Base-by-base conservation (phyloP, 768 basidiomycete genomes). In the Podaxis carcinomalis region DNA sequence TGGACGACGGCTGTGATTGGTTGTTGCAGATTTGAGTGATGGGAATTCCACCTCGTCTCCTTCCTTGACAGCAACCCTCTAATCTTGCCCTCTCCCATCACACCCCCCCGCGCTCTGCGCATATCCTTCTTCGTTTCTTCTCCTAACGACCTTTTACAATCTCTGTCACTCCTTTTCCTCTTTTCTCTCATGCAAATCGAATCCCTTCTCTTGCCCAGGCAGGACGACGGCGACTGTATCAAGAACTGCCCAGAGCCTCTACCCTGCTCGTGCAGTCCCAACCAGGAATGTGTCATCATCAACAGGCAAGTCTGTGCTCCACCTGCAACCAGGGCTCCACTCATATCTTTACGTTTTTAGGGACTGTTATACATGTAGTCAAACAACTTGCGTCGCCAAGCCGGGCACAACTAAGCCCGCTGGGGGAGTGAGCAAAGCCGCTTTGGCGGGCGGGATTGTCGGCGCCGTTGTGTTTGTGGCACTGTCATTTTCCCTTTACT, bases 401-500 rank as follows among this genome's bases (percentile, higher is more conserved):
- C 27, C 65, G 19, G 63, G 55, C 27, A 59, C 56, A 23, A 57
- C 67, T 35, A 69, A 68, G 3, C 56, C 70, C 40, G 70, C 74
- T 13, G 69, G 72, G 3, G 83, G 83, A 9, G 74, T 85, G 54
- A 86, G 87, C 69, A 80, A 83, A 56, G 90, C 89, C 47, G 89
- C 87, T 2, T 78, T 91, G 19, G 90, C 88, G 19, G 91, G 89
- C 51, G 89, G 85, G 44, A 80, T 93, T 60, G 75, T 91, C 32
- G 90, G 84, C 36, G 78, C 79, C 10, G 67, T 93, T 46, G 68
- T 87, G 9, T 81, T 90, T 68, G 74, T 92, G 47, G 79, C 76
- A 10, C 69, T 83, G 42, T 80, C 78, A 11, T 64, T 86, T 39
- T 71, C 73, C 46, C 71, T 80, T 9, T 88, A 84, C 67, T 73